phyloP scores from a whole-genome alignment of 202 grass and related monocot species.

The Hordeum pubiflorum region DNA sequence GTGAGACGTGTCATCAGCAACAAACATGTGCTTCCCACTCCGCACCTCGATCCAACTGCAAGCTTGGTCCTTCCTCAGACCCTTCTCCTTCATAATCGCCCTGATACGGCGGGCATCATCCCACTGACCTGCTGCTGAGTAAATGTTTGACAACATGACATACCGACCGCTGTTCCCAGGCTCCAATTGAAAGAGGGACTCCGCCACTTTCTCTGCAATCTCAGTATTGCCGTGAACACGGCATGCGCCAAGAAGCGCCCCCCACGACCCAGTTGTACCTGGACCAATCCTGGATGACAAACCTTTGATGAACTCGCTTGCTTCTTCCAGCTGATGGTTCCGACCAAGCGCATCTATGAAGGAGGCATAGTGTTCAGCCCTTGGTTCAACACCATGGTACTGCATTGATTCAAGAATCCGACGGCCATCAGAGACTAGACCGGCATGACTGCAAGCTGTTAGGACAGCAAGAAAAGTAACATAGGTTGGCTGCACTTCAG shows the following conservation, averaged over 20 bases:
- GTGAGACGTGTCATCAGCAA: conserved; percentile 50
- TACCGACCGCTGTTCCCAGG: conserved; percentile 65
- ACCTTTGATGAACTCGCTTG: conserved; percentile 43
- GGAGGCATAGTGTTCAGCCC: conserved; percentile 49
- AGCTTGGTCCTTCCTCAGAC: conserved; percentile 58
- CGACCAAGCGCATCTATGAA: conserved; percentile 64
- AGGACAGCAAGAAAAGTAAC: conserved; percentile 70
- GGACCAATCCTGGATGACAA: conserved; percentile 30
- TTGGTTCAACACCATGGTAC: conserved; percentile 46
- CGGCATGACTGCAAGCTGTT: conserved; percentile 61
- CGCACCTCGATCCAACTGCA: conserved; percentile 71
- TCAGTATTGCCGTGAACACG: conserved; percentile 59
- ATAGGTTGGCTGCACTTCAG: conserved; percentile 43
- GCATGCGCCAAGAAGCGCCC: conserved; percentile 59
- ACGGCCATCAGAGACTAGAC: conserved; percentile 46
- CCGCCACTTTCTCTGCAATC: conserved; percentile 50
- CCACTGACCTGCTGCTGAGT: conserved; percentile 60
- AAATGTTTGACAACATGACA: conserved; percentile 68
- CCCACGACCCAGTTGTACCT: conserved; percentile 48
- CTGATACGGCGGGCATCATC: conserved; percentile 46
- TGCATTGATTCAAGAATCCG: conserved; percentile 54
- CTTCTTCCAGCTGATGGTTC: conserved; percentile 50
- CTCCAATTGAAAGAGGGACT: conserved; percentile 49
- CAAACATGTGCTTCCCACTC: conserved; percentile 48
- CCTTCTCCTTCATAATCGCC: conserved; percentile 54